phyloP scores from a whole-genome alignment of 2,329 filamentous ascomycete genomes.

The Trichoderma endophyticum region DNA sequence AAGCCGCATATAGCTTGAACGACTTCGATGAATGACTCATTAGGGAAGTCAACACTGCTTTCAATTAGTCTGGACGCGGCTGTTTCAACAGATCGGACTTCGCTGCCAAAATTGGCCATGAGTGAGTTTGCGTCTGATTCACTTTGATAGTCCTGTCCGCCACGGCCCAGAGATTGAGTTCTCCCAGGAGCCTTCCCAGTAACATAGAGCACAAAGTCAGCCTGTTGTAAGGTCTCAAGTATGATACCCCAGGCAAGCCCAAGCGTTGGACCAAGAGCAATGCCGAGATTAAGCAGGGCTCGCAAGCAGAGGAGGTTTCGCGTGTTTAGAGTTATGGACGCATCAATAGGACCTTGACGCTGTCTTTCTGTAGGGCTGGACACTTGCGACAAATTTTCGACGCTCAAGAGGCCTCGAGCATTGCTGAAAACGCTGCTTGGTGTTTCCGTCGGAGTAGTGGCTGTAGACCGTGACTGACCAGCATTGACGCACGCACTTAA shows the following conservation, averaged over 20 bases:
- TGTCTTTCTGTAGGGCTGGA: slow-evolving; percentile 57
- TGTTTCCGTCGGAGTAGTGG: slow-evolving; percentile 47
- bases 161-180: slow-evolving; percentile 46
- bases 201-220: slow-evolving; percentile 78
- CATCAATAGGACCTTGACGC: slow-evolving; percentile 58
- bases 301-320: slow-evolving; percentile 86
- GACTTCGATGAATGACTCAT: slow-evolving; percentile 74
- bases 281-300: slow-evolving; percentile 90
- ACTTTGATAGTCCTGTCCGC: slow-evolving; percentile 43
- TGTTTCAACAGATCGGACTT: slow-evolving; percentile 84
- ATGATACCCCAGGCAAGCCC: slow-evolving; percentile 85
- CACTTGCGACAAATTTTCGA: slow-evolving; percentile 64
- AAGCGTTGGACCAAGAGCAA: slow-evolving; percentile 86
- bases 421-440: slow-evolving; percentile 63
- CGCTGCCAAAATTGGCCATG: slow-evolving; percentile 68
- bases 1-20: slow-evolving; percentile 72
- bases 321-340: slow-evolving; percentile 65
- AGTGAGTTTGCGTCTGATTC: slow-evolving; percentile 51
- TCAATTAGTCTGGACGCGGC: slow-evolving; percentile 85
- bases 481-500: slow-evolving; percentile 58
- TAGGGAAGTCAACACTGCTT: slow-evolving; percentile 87
- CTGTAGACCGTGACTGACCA: slow-evolving; percentile 41
- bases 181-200: slow-evolving; percentile 54
- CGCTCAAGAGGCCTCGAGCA: slow-evolving; percentile 68
- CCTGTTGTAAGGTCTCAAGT: slow-evolving; percentile 87